Evolutionary conservation across 768 basidiomycete species (phyloP).

Genomic region (Phaeotremella skinneri): DNA sequence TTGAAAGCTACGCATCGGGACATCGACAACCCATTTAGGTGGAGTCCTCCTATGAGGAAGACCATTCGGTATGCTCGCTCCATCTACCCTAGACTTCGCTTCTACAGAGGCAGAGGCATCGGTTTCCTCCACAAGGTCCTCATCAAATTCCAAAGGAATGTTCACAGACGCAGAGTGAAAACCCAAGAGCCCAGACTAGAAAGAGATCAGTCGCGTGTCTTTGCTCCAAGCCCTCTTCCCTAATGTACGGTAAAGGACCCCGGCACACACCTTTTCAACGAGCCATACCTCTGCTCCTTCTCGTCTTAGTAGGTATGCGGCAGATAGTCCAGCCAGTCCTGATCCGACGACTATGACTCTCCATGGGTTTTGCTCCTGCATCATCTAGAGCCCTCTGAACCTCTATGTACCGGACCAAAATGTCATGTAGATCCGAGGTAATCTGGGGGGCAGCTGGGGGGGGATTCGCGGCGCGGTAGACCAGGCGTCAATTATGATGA

Average conservation of each 20-base stretch:
- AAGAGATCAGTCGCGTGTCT: slow-evolving; percentile 1
- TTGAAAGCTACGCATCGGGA: slow-evolving; percentile 80
- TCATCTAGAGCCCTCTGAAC: no score
- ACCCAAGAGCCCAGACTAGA: slow-evolving; percentile 60
- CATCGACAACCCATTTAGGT: slow-evolving; percentile 60
- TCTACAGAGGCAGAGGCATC: not conserved
- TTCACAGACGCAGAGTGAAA: slow-evolving; percentile 63
- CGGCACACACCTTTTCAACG: slow-evolving; percentile 65
- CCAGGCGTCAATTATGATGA: no score
- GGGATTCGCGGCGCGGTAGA: no score
- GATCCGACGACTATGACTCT: slow-evolving; percentile 67
- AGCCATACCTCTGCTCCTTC: slow-evolving; percentile 67
- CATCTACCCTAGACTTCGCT: not conserved
- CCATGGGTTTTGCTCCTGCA: not conserved
- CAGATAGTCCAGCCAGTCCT: slow-evolving; percentile 70
- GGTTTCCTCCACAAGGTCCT: slow-evolving; percentile 11
- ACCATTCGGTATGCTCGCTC: no score
- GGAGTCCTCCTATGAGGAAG: no score
- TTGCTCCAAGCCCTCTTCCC: not conserved
- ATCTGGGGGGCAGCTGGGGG: no score
- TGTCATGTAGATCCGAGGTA: no score
- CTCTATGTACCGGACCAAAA: no score
- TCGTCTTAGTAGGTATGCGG: slow-evolving; percentile 61
- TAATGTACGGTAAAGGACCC: not conserved
- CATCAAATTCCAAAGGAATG: slow-evolving; percentile 43